A percentile compares a stretch with the other conserved stretches of the same genome.
These are phyloP conservation scores for Kodamaea lidongshanica DNA, from an alignment of 805 yeast genomes.

Conservation along the genomic window DNA sequence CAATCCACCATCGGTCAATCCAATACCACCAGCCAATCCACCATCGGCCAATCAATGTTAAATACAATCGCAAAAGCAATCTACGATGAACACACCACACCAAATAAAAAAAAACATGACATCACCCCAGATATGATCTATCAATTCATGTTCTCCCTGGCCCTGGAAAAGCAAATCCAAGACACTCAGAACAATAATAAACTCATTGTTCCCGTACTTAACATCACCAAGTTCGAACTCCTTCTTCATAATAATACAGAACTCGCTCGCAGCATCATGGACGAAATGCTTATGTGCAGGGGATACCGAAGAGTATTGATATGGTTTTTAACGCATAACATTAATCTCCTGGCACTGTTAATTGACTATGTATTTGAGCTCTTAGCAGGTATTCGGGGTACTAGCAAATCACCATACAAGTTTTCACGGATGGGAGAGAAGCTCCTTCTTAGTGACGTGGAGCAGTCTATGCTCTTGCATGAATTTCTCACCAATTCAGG, in stretches of 20 bases:
- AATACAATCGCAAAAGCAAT: constrained; percentile 51
- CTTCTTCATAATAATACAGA: constrained; percentile 47
- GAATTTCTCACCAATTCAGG: constrained; percentile 55
- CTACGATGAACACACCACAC: constrained; percentile 27
- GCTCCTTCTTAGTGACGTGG: constrained; percentile 50
- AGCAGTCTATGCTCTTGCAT: constrained; percentile 60
- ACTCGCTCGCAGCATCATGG: constrained; percentile 51
- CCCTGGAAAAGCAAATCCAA: constrained; percentile 21
- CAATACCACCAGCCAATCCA: too few species aligned
- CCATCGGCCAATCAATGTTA: constrained; percentile 37
- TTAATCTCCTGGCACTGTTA: constrained; percentile 48
- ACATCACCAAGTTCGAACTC: constrained; percentile 43
- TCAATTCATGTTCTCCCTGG: constrained; percentile 35
- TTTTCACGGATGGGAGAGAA: constrained; percentile 52
- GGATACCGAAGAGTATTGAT: constrained; percentile 60
- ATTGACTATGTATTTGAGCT: constrained; percentile 62
- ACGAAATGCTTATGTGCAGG: constrained; percentile 64
- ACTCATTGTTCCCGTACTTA: constrained; percentile 25
- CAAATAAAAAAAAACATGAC: neutral
- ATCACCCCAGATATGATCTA: constrained; percentile 49
- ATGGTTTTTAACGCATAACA: constrained; percentile 58
- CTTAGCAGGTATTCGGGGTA: constrained; percentile 52
- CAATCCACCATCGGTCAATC: too few species aligned
- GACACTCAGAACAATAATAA: constrained; percentile 21
- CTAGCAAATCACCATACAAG: constrained; percentile 20